Base-by-base conservation (phyloP, 495 filamentous ascomycete species). In the Penicillium atrosanguineum region DNA sequence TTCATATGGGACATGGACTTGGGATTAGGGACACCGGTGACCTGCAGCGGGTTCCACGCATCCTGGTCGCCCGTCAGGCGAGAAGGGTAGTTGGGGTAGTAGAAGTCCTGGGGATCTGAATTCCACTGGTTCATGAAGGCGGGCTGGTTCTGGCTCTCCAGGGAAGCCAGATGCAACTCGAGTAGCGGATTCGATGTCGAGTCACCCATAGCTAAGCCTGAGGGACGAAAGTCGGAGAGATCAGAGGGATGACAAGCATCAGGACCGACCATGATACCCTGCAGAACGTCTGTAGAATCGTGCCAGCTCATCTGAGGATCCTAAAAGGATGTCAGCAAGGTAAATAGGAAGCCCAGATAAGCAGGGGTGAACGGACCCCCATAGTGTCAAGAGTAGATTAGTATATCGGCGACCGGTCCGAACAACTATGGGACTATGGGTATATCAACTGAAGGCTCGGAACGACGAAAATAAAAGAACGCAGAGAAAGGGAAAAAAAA, bases 41-140 rank as follows among this genome's bases (percentile, higher is more conserved):
- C 56, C 46, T 69, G 68, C 19, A 75, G 52, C 28, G 72, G 70
- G 36, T 56, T 73, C 72, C 72, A 75, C 0, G 65, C 69, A 55
- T 75, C 72, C 46, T 71, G 70, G n/a, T 63, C 52, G 18, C 53
- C 49, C 12, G 54, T 40, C 12, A 67, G 52, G 11, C 69, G 65
- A 19, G 71, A 25, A 12, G 58, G 49, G 47, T 70, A 69, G 4
- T 60, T 50, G 14, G 59, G 37, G 29, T 58, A 64, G 34, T 71
- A 67, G 1, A 64, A 48, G 15, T 53, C 54, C 34, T 61, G 61
- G 0, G 63, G 39, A 4, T 50, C 46, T 6, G 70, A 62, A 12
- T 62, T 51, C 55, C 60, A 68, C 9, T 50, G 61, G 26, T 44
- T 55, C 39, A 70, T 47, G 9, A 71, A 53, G 19, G 59, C 50